Conservation (phyloP, 345 rosid species). For the Isatis tinctoria region DNA sequence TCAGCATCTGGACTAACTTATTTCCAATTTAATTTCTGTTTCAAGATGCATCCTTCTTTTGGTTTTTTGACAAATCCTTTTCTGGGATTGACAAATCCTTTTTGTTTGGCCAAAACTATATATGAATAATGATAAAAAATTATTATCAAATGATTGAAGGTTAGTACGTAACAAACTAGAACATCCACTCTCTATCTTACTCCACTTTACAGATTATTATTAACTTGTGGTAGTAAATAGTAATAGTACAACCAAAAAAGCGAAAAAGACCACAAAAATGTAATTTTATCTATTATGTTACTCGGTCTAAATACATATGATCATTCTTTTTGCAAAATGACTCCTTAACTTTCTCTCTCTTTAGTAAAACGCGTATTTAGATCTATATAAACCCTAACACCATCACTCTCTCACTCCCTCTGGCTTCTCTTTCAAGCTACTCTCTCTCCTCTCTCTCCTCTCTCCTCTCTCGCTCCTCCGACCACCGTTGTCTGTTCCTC, state of each 20-base stretch:
- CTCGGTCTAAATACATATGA: not conserved
- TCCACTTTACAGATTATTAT: not conserved
- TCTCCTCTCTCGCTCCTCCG: conserved; percentile 4
- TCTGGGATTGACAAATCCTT: not conserved
- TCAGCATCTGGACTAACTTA: not conserved
- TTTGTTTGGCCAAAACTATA: not conserved
- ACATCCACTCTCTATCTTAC: not conserved
- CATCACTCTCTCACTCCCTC: not conserved
- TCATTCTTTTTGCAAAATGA: not conserved
- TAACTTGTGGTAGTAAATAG: not conserved
- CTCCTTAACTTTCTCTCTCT: not conserved
- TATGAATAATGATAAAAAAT: not conserved
- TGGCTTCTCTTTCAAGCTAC: conserved; percentile 34
- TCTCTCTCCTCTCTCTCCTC: conserved; percentile 19
- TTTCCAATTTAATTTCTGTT: not conserved
- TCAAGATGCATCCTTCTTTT: too few relatives aligned
- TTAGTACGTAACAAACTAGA: not conserved
- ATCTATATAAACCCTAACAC: not conserved
- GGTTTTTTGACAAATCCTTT: not conserved
- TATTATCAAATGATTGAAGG: not conserved
- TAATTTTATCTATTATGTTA: not conserved
- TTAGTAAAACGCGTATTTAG: conserved; percentile 17
- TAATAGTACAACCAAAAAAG: not conserved
- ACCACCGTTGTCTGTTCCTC: conserved; percentile 8
- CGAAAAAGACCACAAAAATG: not conserved